Evolutionary conservation across 345 rosid genomes (phyloP).

Genomic region (Gynandropsis gynandra): DNA sequence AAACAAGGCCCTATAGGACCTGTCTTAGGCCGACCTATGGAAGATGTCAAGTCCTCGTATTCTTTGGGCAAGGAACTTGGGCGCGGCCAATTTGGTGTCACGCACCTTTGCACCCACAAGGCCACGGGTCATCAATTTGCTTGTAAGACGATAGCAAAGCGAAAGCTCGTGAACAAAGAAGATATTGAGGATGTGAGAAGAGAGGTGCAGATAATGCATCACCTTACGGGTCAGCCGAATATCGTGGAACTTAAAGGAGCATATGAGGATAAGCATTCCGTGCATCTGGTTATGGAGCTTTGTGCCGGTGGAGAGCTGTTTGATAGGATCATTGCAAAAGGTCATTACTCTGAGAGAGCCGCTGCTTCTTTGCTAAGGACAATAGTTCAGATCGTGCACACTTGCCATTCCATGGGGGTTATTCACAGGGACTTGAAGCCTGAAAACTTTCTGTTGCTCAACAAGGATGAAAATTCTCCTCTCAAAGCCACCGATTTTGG

Average conservation of each 20-base stretch:
- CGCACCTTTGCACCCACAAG: slow-evolving; percentile 52
- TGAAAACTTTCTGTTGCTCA: slow-evolving; percentile 60
- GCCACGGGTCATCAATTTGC: slow-evolving; percentile 46
- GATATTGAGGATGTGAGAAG: slow-evolving; percentile 61
- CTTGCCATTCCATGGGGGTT: slow-evolving; percentile 67
- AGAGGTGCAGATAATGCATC: slow-evolving; percentile 73
- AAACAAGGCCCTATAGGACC: slow-evolving; percentile 34
- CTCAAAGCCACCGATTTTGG: slow-evolving; percentile 75
- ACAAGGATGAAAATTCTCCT: slow-evolving; percentile 52
- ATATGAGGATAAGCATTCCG: slow-evolving; percentile 59
- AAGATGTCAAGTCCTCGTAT: slow-evolving; percentile 48
- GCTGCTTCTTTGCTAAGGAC: slow-evolving; percentile 52
- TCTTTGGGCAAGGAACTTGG: slow-evolving; percentile 62
- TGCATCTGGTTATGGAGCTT: slow-evolving; percentile 74
- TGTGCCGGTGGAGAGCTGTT: slow-evolving; percentile 75
- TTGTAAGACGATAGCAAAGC: slow-evolving; percentile 64
- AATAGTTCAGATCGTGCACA: slow-evolving; percentile 54
- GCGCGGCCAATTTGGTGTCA: slow-evolving; percentile 60
- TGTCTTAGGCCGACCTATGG: slow-evolving; percentile 59
- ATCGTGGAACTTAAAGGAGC: slow-evolving; percentile 71
- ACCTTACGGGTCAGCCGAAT: slow-evolving; percentile 55
- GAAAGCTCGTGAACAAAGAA: slow-evolving; percentile 54
- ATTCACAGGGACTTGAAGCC: slow-evolving; percentile 73
- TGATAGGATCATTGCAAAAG: slow-evolving; percentile 55
- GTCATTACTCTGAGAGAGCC: slow-evolving; percentile 65